These are phyloP conservation scores for Toxoplasma gondii DNA, from an alignment of 169 alveolate species.

Conservation along the genomic window DNA sequence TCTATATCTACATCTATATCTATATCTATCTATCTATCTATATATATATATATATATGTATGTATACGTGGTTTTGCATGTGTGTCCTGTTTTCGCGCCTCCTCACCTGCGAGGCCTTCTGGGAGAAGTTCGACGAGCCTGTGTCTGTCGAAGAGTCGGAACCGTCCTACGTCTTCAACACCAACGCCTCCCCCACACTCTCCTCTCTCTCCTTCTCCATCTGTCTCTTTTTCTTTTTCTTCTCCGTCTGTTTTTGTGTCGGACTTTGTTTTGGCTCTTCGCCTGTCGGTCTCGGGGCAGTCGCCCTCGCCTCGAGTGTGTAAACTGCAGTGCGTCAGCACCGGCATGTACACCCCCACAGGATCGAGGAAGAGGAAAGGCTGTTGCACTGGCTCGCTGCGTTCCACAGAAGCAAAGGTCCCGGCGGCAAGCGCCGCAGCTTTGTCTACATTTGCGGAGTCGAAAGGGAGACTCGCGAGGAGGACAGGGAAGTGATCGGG, in stretches of 20 bases:
- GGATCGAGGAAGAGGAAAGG: constrained; percentile 48
- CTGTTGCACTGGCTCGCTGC: neutral
- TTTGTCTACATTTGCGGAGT: neutral
- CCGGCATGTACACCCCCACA: constrained; percentile 37
- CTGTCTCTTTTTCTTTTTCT: neutral
- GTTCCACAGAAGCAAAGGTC: neutral
- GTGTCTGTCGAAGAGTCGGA: constrained; percentile 47
- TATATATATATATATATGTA: too few species aligned
- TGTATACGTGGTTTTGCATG: too few species aligned
- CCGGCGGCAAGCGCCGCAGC: neutral
- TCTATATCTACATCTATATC: too few species aligned
- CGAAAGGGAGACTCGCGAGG: neutral
- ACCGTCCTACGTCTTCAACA: constrained; percentile 54
- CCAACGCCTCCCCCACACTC: constrained; percentile 38
- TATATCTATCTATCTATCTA: too few species aligned
- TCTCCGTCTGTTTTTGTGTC: neutral
- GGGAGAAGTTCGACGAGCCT: constrained; percentile 65
- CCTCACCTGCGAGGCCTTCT: constrained; percentile 62
- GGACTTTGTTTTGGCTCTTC: neutral
- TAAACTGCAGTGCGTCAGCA: constrained; percentile 49
- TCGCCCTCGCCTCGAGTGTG: neutral
- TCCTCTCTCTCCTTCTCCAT: neutral
- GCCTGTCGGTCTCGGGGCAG: too few species aligned
- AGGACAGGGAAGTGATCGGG: constrained; percentile 24
- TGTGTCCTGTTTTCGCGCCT: neutral